Evolutionary conservation across 352 stramenopile species (phyloP), one percentile per base, ranked within the genome.

Genomic region (Phytophthora sp.): DNA sequence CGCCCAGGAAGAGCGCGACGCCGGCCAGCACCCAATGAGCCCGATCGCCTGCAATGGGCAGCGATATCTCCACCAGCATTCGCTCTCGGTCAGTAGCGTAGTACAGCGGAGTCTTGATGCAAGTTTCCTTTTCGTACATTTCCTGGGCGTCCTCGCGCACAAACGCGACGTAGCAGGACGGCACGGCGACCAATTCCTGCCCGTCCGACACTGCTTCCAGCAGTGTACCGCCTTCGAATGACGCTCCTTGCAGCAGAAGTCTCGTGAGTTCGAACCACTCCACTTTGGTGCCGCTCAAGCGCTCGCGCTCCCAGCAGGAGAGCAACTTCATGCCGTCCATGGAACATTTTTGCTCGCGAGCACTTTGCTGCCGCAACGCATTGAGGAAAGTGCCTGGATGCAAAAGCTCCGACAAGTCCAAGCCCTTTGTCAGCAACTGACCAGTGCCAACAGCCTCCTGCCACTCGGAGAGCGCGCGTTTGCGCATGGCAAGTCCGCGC

Each of bases 371-470:
- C 18, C 94, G 74, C 21, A 98, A 52, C 4, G 95, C 93, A 62
- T 98, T 98, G 35, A 98, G 72, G 77, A 98, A 98, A 15, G 95
- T 98, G 15, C 84, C 92, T 2, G 95, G 94, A 39, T 98, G 87
- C 56, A 98, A 88, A 30, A 98, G 44, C 34, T 98, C 92, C 8
- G 86, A 95, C 26, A 98, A 71, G 28, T 98, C 82, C 11, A 98
- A 44, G 0, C 78, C 74, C n/a, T 74, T 76, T 2, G 80, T 56
- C 5, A 98, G 76, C 21, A 98, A 69, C 37, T 82, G 83, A 7
- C 86, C 86, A 10, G 34, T 75, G 0, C 46, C 50, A 6, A 79
- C 77, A 1, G 87, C 77, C 8, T 92, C 83, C 30, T 90, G 80
- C 93, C 94, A 98, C 30, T 94, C 79, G 13, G 68, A 61, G 15